Conservation (phyloP, 805 yeast species). For the Starmerella vaccinii region DNA sequence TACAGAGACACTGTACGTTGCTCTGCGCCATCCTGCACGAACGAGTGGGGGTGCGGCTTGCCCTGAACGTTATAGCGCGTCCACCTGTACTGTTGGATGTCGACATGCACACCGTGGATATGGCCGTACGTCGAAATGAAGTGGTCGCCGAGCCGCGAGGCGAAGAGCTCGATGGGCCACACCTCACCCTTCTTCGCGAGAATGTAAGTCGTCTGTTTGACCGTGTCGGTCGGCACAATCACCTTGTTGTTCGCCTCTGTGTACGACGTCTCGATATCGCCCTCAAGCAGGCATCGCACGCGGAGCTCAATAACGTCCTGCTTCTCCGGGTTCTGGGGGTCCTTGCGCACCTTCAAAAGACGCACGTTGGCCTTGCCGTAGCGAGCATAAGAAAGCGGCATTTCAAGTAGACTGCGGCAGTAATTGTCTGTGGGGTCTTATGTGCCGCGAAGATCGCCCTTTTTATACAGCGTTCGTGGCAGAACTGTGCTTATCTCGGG, state of each 20-base stretch:
- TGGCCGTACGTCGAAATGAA: constrained; percentile 69
- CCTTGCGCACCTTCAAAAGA: constrained; percentile 77
- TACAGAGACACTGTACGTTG: constrained; percentile 43
- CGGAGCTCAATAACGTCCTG: constrained; percentile 84
- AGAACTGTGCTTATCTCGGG: not conserved
- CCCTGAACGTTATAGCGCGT: constrained; percentile 65
- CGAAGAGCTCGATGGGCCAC: constrained; percentile 87
- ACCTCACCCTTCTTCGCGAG: constrained; percentile 75
- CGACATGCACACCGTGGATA: constrained; percentile 59
- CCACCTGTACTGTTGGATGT: constrained; percentile 70
- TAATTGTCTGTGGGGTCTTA: not conserved
- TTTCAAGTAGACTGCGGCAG: not conserved
- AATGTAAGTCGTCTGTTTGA: constrained; percentile 75
- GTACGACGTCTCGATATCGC: constrained; percentile 69
- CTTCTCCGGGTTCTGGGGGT: constrained; percentile 55
- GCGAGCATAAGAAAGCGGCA: constrained; percentile 24
- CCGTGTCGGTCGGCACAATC: constrained; percentile 92
- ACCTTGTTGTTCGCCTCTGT: constrained; percentile 79
- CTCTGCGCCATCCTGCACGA: constrained; percentile 76
- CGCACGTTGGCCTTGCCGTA: constrained; percentile 93
- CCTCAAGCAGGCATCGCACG: constrained; percentile 63
- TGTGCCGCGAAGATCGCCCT: not conserved
- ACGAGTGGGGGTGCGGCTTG: constrained; percentile 70
- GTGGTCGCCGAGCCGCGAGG: constrained; percentile 72
- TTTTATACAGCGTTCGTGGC: not conserved